Evolutionary conservation across 495 filamentous ascomycete genomes (phyloP).

Genomic region (Talaromyces wortmannii): DNA sequence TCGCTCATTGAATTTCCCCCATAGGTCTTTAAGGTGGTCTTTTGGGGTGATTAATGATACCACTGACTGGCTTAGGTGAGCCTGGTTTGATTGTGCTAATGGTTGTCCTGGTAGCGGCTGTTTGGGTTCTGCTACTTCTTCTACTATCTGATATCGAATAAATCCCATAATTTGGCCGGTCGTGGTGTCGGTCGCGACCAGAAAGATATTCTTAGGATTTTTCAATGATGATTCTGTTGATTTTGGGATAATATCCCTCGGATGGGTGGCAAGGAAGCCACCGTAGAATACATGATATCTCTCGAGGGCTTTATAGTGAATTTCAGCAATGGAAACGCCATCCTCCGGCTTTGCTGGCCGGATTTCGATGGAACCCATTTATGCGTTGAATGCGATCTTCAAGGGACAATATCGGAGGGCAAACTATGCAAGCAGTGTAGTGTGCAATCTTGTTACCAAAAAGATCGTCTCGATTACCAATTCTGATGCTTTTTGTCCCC

Average conservation of each 20-base stretch:
- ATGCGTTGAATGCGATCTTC: too few relatives aligned
- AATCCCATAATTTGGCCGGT: background rate
- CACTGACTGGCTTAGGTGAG: background rate
- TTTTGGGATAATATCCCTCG: background rate
- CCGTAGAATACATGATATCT: background rate
- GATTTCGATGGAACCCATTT: background rate
- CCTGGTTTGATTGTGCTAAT: background rate
- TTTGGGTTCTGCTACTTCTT: background rate
- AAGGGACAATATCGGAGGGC: too few relatives aligned
- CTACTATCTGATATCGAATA: background rate
- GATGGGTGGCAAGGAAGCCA: background rate
- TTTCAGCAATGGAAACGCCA: background rate
- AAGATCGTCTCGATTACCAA: too few relatives aligned
- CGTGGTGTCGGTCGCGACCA: background rate
- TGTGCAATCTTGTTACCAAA: too few relatives aligned
- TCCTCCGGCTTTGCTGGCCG: background rate
- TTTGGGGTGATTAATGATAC: background rate
- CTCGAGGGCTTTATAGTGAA: background rate
- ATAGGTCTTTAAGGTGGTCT: background rate
- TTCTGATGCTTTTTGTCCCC: too few relatives aligned
- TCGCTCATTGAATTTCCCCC: background rate
- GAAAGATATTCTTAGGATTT: constrained; percentile 34
- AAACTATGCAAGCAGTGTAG: too few relatives aligned
- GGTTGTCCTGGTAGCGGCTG: background rate
- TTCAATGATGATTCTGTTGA: constrained; percentile 19